A percentile compares a stretch with the other conserved stretches of the same genome.
Conservation (phyloP, 768 basidiomycete species). For the Hypsizygus marmoreus region DNA sequence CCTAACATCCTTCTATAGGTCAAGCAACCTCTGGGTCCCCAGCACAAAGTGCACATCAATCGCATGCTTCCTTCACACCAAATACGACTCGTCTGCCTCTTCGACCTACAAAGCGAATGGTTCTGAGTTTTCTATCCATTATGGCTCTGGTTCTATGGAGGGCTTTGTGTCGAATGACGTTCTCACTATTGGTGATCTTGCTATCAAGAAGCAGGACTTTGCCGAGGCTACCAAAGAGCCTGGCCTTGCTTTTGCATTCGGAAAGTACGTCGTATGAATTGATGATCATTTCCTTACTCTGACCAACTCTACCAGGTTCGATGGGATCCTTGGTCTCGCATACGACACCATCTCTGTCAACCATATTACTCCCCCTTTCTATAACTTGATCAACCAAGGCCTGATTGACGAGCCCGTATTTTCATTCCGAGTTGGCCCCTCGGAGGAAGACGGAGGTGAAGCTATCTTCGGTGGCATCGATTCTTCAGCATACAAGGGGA, state of each 20-base stretch:
- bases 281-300: background rate
- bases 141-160: constrained; percentile 96
- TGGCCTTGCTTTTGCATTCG: constrained; percentile 95
- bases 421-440: constrained; percentile 88
- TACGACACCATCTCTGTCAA: constrained; percentile 97
- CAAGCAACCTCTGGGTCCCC: constrained; percentile 95
- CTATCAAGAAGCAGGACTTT: constrained; percentile 77
- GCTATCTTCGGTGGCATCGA: constrained; percentile 93
- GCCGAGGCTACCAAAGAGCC: constrained; percentile 97
- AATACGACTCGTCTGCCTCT: constrained; percentile 82
- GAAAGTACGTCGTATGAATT: constrained; percentile 60
- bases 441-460: constrained; percentile 88
- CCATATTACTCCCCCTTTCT: constrained; percentile 90
- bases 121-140: constrained; percentile 84
- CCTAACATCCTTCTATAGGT: constrained; percentile 42
- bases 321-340: constrained; percentile 91
- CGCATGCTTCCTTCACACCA: constrained; percentile 91
- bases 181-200: constrained; percentile 81
- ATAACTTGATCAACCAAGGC: constrained; percentile 82
- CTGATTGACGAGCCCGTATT: constrained; percentile 88
- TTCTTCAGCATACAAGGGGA: constrained; percentile 69
- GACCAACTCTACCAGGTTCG: constrained; percentile 71
- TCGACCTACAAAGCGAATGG: constrained; percentile 91
- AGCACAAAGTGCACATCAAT: constrained; percentile 80
- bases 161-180: constrained; percentile 90